These are phyloP conservation scores for Solanum aculeatissimum DNA, from an alignment of 305 asterid genomes.

Conservation along the genomic window DNA sequence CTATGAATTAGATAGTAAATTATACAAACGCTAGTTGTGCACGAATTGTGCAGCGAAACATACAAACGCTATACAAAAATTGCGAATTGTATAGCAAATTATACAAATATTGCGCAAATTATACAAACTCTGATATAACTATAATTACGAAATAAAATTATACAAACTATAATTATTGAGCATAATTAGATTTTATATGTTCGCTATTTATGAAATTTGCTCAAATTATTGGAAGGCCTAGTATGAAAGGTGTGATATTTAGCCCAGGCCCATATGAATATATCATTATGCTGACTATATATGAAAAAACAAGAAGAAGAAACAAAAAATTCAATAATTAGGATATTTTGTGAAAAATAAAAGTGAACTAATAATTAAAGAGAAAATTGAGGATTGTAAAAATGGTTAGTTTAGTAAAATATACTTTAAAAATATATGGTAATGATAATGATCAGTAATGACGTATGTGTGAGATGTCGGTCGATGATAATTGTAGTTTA, in stretches of 20 bases:
- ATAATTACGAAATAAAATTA: too few species aligned
- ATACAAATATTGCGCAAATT: too few species aligned
- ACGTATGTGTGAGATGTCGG: background rate
- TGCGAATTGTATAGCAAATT: too few species aligned
- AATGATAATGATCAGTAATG: background rate
- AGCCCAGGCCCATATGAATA: background rate
- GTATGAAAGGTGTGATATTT: background rate
- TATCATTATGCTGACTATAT: background rate
- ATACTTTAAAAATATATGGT: background rate
- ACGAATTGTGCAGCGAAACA: too few species aligned
- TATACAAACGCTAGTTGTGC: too few species aligned
- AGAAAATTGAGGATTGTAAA: background rate
- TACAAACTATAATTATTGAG: too few species aligned
- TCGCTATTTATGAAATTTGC: too few species aligned
- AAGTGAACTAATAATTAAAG: background rate
- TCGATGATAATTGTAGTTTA: background rate
- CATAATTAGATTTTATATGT: too few species aligned
- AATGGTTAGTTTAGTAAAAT: background rate
- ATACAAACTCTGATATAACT: too few species aligned
- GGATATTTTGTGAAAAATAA: background rate
- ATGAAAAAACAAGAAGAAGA: background rate
- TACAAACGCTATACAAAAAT: too few species aligned
- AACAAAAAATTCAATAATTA: background rate
- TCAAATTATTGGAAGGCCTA: background rate
- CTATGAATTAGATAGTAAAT: too few species aligned